Percentiles rank a stretch among this genome's conserved stretches.
Conservation (phyloP, 108 stramenopile genomes). For the Nannochloropsis gaditana region DNA sequence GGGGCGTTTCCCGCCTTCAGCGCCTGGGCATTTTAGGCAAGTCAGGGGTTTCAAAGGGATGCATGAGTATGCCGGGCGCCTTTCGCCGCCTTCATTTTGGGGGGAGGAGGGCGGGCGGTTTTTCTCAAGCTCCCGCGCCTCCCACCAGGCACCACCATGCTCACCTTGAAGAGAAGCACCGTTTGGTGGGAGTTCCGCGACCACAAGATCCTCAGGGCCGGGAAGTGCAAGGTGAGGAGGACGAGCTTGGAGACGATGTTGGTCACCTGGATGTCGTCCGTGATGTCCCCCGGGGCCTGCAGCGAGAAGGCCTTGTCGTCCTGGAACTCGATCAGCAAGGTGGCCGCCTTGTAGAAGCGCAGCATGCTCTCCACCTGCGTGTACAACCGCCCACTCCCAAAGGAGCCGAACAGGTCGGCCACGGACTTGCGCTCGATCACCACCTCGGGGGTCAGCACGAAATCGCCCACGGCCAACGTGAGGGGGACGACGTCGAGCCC, state of each 20-base stretch:
- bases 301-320: conserved; percentile 79
- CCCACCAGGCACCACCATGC: neutral
- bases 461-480: conserved; percentile 90
- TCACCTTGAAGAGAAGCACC: conserved; percentile 70
- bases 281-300: conserved; percentile 68
- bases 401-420: conserved; percentile 84
- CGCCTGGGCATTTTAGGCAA: neutral
- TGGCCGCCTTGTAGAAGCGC: conserved; percentile 78
- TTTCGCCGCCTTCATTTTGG: conserved; percentile 33
- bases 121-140: too few species aligned
- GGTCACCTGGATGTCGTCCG: conserved; percentile 70
- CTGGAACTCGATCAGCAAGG: conserved; percentile 85
- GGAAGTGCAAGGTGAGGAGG: conserved; percentile 76
- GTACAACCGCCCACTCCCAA: conserved; percentile 83
- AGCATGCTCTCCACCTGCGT: conserved; percentile 82
- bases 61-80: conserved; percentile 28
- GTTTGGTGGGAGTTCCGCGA: conserved; percentile 84
- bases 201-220: conserved; percentile 85
- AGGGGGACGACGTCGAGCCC: conserved; percentile 80
- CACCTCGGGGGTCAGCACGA: conserved; percentile 86
- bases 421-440: conserved; percentile 92
- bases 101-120: neutral
- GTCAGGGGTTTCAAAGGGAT: conserved; percentile 29
- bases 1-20: conserved; percentile 37
- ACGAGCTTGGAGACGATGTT: conserved; percentile 76